Evolutionary conservation across 495 filamentous ascomycete genomes (phyloP).

Genomic region (Xylaria nigripes): DNA sequence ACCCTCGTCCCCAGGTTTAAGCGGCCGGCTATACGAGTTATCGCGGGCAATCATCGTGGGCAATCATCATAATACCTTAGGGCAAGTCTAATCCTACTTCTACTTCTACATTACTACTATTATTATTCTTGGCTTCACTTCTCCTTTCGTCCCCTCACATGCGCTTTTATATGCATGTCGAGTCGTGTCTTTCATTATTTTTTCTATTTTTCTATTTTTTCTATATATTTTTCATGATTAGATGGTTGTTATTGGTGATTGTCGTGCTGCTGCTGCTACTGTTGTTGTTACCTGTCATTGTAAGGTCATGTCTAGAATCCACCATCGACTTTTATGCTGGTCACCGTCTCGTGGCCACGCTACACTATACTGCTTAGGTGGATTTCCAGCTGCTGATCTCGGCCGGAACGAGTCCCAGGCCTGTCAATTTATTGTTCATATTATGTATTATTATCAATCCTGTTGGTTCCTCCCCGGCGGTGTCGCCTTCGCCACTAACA

Average conservation of each 20-base stretch:
- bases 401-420: conserved; percentile 12
- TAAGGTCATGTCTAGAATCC: background rate
- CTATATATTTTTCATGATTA: background rate
- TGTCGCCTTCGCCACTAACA: conserved; percentile 32
- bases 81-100: conserved; percentile 1
- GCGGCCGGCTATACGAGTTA: background rate
- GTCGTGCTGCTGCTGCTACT: background rate
- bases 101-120: background rate
- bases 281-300: background rate
- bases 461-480: conserved; percentile 13
- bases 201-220: background rate
- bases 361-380: conserved; percentile 15
- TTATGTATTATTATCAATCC: conserved; percentile 8
- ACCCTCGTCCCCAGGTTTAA: background rate
- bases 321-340: conserved; percentile 5
- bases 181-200: too few relatives aligned
- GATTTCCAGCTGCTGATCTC: conserved; percentile 13
- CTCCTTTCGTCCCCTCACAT: background rate
- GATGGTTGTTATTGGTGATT: background rate
- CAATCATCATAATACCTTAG: too few relatives aligned
- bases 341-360: conserved; percentile 10
- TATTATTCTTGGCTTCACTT: background rate
- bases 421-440: conserved; percentile 12
- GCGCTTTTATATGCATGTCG: background rate
- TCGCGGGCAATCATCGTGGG: background rate